phyloP scores from a whole-genome alignment of 208 protist species.

The Angomonas deanei region DNA sequence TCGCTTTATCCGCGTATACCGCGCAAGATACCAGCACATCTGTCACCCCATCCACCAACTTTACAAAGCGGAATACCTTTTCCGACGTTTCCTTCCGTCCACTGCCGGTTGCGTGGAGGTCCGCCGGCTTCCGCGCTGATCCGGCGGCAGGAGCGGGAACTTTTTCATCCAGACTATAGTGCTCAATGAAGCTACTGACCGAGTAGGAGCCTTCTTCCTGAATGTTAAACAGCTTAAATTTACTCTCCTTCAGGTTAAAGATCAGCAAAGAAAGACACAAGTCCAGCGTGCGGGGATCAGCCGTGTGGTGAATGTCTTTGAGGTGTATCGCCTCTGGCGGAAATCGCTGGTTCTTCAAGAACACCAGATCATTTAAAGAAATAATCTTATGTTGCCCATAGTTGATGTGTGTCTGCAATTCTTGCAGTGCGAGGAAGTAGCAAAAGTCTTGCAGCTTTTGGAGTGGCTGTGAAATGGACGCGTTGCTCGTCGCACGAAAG shows the following conservation, averaged over 20 bases:
- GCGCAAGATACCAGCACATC: constrained; percentile 85
- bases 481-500: constrained; percentile 65
- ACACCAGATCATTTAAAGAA: constrained; percentile 78
- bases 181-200: constrained; percentile 76
- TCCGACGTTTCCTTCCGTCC: too few relatives aligned
- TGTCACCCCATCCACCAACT: constrained; percentile 69
- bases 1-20: constrained; percentile 16
- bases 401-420: constrained; percentile 82
- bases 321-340: constrained; percentile 48
- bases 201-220: constrained; percentile 43
- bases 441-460: constrained; percentile 82
- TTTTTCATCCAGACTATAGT: constrained; percentile 74
- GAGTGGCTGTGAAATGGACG: constrained; percentile 50
- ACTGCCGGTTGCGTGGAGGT: too few relatives aligned
- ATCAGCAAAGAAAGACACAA: constrained; percentile 61
- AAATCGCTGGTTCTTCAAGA: constrained; percentile 68
- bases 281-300: not conserved
- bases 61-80: constrained; percentile 64
- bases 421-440: constrained; percentile 82
- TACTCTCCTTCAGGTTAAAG: constrained; percentile 73
- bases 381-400: constrained; percentile 83
- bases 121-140: not conserved
- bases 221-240: constrained; percentile 80
- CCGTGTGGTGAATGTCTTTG: constrained; percentile 7
- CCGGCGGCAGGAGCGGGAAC: too few relatives aligned